These are phyloP conservation scores for Shiraia sp. DNA, from an alignment of 2,329 filamentous ascomycete genomes.

Conservation along the genomic window DNA sequence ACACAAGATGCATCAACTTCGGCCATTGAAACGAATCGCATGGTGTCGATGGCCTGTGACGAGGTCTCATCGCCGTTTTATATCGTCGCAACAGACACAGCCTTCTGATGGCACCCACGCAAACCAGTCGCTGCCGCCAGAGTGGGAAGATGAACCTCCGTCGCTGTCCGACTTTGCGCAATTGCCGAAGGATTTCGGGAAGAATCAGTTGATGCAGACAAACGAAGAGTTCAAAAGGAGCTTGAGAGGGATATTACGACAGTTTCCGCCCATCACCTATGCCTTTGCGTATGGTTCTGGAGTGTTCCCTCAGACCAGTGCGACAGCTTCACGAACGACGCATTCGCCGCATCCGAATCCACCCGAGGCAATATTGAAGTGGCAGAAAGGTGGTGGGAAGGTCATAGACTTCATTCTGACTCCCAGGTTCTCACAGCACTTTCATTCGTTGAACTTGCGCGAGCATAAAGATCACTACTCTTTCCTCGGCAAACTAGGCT, in stretches of 20 bases:
- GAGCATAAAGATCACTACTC: slow-evolving; percentile 95
- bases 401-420: slow-evolving; percentile 99
- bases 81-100: slow-evolving; percentile 28
- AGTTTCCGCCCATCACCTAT: slow-evolving; percentile 95
- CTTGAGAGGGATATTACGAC: slow-evolving; percentile 82
- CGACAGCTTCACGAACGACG: slow-evolving; percentile 52
- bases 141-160: slow-evolving; percentile 77
- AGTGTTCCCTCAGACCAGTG: slow-evolving; percentile 79
- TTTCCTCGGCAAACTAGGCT: slow-evolving; percentile 78
- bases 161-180: slow-evolving; percentile 75
- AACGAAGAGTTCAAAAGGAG: slow-evolving; percentile 95
- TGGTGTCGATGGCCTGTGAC: slow-evolving; percentile 30
- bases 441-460: slow-evolving; percentile 89
- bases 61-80: slow-evolving; percentile 25
- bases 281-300: slow-evolving; percentile 97
- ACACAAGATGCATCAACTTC: slow-evolving; percentile 39
- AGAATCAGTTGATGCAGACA: slow-evolving; percentile 92
- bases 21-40: slow-evolving; percentile 32
- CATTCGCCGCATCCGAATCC: slow-evolving; percentile 79
- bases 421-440: slow-evolving; percentile 91
- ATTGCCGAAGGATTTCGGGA: slow-evolving; percentile 80
- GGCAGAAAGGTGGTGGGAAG: slow-evolving; percentile 85
- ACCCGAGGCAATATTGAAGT: slow-evolving; percentile 77
- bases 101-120: slow-evolving; percentile 19
- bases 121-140: slow-evolving; percentile 49